Percentiles rank a stretch among this genome's conserved stretches.
These are phyloP conservation scores for Sporothrix humicola DNA, from an alignment of 2,329 filamentous ascomycete genomes.

Conservation along the genomic window DNA sequence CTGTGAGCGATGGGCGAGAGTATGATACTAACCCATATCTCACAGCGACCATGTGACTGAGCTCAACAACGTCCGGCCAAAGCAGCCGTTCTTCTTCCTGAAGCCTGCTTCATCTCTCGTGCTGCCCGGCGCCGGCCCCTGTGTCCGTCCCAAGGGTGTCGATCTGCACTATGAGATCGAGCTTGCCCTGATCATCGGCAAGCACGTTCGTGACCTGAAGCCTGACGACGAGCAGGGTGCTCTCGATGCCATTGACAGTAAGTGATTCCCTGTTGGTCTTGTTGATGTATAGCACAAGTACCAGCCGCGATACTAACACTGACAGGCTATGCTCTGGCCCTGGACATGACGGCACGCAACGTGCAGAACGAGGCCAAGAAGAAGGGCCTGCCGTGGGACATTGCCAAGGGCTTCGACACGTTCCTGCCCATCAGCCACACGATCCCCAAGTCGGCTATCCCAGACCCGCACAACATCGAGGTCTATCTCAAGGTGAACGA, in stretches of 20 bases:
- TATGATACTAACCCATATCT: conserved; percentile 31
- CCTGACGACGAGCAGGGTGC: conserved; percentile 76
- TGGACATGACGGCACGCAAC: conserved; percentile 98
- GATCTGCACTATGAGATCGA: conserved; percentile 95
- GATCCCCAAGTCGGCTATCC: conserved; percentile 79
- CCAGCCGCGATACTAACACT: background rate
- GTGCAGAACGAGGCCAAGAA: conserved; percentile 96
- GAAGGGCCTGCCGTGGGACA: conserved; percentile 94
- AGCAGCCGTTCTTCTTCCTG: conserved; percentile 98
- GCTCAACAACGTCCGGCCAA: conserved; percentile 83
- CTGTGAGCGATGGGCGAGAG: background rate
- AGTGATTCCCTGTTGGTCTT: conserved; percentile 47
- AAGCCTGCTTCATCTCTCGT: conserved; percentile 91
- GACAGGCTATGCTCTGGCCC: conserved; percentile 82
- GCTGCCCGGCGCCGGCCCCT: conserved; percentile 75
- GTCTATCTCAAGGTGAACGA: conserved; percentile 86
- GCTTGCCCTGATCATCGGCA: conserved; percentile 86
- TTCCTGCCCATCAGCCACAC: conserved; percentile 86
- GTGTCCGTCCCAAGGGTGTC: conserved; percentile 81
- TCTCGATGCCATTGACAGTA: conserved; percentile 77
- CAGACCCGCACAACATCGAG: conserved; percentile 86
- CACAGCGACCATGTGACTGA: conserved; percentile 88
- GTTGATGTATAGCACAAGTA: no score
- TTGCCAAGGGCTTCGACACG: conserved; percentile 97
- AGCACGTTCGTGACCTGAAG: conserved; percentile 75